These are phyloP conservation scores for Exsudoporus floridanus DNA, from an alignment of 1,284 basidiomycete species.

Conservation along the genomic window DNA sequence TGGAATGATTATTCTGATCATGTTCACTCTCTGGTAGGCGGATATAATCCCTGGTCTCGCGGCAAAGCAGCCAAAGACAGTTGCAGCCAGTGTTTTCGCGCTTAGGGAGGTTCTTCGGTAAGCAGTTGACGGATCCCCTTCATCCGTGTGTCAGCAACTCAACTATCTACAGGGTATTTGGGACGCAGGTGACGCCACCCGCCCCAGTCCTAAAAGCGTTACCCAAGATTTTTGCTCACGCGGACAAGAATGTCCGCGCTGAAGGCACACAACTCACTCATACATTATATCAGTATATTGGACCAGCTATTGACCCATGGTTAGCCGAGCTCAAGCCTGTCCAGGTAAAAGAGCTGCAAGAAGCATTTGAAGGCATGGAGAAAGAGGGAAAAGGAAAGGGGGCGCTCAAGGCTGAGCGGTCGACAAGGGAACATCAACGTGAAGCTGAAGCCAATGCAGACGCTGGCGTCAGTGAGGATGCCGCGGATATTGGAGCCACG, in stretches of 20 bases:
- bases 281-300: constrained; percentile 86
- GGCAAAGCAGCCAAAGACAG: constrained; percentile 95
- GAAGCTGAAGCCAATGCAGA: constrained; percentile 62
- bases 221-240: constrained; percentile 93
- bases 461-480: constrained; percentile 40
- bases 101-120: constrained; percentile 75
- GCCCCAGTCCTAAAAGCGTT: constrained; percentile 82
- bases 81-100: constrained; percentile 78
- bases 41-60: constrained; percentile 83
- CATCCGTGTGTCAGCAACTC: background rate
- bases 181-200: constrained; percentile 74
- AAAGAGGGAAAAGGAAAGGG: constrained; percentile 83
- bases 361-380: constrained; percentile 85
- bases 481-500: constrained; percentile 34
- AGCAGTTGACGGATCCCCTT: constrained; percentile 14
- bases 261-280: constrained; percentile 84
- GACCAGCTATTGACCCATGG: constrained; percentile 83
- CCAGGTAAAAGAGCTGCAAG: constrained; percentile 96
- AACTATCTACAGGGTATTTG: constrained; percentile 64
- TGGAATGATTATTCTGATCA: constrained; percentile 20
- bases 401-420: constrained; percentile 72
- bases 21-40: constrained; percentile 48
- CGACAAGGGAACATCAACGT: constrained; percentile 77
- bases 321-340: constrained; percentile 95
- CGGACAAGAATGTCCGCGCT: constrained; percentile 93